Conservation (phyloP, 768 basidiomycete species). For the Pisolithus sp. region DNA sequence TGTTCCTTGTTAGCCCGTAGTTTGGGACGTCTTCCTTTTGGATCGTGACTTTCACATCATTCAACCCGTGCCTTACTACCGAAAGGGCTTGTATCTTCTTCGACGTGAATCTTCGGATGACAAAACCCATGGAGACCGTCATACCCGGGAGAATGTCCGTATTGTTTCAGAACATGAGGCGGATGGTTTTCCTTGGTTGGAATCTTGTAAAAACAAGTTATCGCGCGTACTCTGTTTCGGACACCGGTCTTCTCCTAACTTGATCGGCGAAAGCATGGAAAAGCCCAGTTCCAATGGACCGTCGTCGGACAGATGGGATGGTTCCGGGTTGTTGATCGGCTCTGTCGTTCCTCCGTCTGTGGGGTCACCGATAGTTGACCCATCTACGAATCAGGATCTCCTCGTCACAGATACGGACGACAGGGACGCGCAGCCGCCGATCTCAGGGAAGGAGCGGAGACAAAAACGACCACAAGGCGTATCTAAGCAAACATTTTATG, state of each 20-base stretch:
- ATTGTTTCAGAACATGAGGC: constrained; percentile 20
- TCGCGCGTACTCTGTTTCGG: constrained; percentile 38
- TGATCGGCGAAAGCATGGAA: constrained; percentile 4
- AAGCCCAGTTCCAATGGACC: constrained; percentile 1
- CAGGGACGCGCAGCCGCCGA: constrained; percentile 15
- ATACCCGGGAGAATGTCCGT: constrained; percentile 12
- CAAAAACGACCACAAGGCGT: constrained; percentile 53
- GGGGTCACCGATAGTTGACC: constrained; percentile 61
- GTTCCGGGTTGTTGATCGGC: constrained; percentile 26
- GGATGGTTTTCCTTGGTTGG: constrained; percentile 37
- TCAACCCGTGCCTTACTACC: constrained; percentile 84
- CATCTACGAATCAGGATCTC: constrained; percentile 66
- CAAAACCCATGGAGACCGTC: constrained; percentile 16
- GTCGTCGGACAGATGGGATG: constrained; percentile 5
- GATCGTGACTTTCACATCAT: constrained; percentile 86
- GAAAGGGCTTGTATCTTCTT: constrained; percentile 72
- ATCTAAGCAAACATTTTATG: constrained; percentile 91
- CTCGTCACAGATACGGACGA: constrained; percentile 23
- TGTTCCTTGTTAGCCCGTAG: constrained; percentile 43
- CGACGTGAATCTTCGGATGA: constrained; percentile 31
- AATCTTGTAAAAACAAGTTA: constrained; percentile 44
- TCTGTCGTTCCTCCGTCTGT: constrained; percentile 34
- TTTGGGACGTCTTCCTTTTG: constrained; percentile 92
- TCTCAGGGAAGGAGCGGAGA: constrained; percentile 37
- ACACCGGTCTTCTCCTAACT: constrained; percentile 14